These are phyloP conservation scores for Vicia faba DNA, from an alignment of 306 rosid genomes.

Conservation along the genomic window DNA sequence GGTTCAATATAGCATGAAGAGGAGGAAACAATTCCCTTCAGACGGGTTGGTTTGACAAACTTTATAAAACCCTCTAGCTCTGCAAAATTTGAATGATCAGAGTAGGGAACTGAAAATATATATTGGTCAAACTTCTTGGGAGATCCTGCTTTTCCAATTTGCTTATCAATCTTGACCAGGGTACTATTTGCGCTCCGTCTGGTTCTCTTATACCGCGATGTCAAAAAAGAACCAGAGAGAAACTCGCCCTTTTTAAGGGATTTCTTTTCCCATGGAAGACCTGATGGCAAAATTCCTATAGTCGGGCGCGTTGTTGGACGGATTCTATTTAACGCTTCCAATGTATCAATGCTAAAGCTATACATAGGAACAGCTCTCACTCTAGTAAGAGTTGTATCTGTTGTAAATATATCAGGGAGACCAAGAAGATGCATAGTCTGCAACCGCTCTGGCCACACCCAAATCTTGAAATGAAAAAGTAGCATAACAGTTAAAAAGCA, in stretches of 20 bases:
- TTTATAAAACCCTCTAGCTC: slow-evolving; percentile 63
- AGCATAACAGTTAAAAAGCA: slow-evolving; percentile 32
- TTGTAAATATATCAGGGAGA: slow-evolving; percentile 55
- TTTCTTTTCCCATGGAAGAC: slow-evolving; percentile 69
- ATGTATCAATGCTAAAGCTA: slow-evolving; percentile 66
- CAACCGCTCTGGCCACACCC: slow-evolving; percentile 86
- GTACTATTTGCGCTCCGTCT: slow-evolving; percentile 28
- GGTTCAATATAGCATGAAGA: slow-evolving; percentile 71
- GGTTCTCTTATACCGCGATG: slow-evolving; percentile 47
- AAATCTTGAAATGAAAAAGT: slow-evolving; percentile 53
- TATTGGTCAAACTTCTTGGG: slow-evolving; percentile 47
- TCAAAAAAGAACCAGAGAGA: slow-evolving; percentile 49
- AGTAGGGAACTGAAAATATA: slow-evolving; percentile 64
- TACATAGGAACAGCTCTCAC: slow-evolving; percentile 86
- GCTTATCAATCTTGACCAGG: slow-evolving; percentile 37
- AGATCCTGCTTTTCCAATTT: slow-evolving; percentile 32
- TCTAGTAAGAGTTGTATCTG: slow-evolving; percentile 64
- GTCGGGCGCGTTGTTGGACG: slow-evolving; percentile 51
- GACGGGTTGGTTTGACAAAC: slow-evolving; percentile 51
- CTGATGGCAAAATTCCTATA: slow-evolving; percentile 77
- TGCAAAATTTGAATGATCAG: slow-evolving; percentile 66
- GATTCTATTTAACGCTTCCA: slow-evolving; percentile 51
- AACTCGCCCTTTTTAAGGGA: slow-evolving; percentile 35
- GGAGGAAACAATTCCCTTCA: slow-evolving; percentile 66
- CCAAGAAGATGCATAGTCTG: slow-evolving; percentile 84